Conservation (phyloP, 768 basidiomycete genomes). For the Trametes maxima region DNA sequence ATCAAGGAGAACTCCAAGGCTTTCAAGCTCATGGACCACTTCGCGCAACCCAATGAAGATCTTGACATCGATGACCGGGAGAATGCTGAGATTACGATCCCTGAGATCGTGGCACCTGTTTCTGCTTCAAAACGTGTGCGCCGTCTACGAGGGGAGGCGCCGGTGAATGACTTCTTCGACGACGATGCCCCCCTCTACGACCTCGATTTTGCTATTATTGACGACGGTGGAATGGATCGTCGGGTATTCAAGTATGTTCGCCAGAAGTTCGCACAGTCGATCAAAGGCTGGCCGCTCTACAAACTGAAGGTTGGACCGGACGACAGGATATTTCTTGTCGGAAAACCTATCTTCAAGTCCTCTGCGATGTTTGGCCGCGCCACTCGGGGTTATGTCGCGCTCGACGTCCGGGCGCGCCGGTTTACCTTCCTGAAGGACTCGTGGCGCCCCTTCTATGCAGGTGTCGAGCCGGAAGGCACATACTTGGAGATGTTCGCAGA, state of each 20-base stretch:
- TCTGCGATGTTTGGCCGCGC: conserved; percentile 7
- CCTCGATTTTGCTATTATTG: no score
- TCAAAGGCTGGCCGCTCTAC: conserved; percentile 7
- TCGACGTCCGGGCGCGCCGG: background rate
- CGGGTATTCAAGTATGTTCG: background rate
- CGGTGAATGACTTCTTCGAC: no score
- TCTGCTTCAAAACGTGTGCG: no score
- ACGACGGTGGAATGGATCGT: no score
- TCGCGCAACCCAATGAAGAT: background rate
- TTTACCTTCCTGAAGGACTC: conserved; percentile 23
- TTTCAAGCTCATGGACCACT: background rate
- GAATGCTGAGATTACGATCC: no score
- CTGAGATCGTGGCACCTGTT: no score
- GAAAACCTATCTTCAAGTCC: conserved; percentile 1
- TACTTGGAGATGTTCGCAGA: background rate
- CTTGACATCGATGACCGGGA: background rate
- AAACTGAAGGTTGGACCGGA: background rate
- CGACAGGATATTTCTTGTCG: conserved; percentile 2
- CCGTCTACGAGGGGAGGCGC: no score
- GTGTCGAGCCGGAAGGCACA: conserved; percentile 6
- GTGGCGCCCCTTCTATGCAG: conserved; percentile 7
- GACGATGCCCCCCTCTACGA: no score
- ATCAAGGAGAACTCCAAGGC: background rate
- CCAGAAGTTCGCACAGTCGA: background rate
- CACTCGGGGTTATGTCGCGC: conserved; percentile 18